Evolutionary conservation across 2,329 filamentous ascomycete species (phyloP).

Genomic region (Aspergillus ochraceus): DNA sequence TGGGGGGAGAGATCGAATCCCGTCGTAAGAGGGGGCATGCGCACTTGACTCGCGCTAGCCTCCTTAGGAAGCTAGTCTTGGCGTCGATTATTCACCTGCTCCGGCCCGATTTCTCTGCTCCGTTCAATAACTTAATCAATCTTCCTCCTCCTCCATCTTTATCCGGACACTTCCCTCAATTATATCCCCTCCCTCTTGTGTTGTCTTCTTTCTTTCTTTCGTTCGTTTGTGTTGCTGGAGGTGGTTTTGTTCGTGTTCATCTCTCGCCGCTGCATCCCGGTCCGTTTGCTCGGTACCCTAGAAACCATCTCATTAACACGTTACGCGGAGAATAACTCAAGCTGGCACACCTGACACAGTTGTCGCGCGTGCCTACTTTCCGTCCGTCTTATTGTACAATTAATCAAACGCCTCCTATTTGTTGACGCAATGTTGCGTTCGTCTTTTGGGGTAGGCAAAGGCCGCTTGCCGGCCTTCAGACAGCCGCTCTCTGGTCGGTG

Average conservation of each 20-base stretch:
- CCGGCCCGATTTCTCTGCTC: neutral
- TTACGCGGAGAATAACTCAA: neutral
- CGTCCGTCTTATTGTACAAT: neutral
- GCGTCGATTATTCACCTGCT: constrained; percentile 10
- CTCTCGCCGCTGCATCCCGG: constrained; percentile 1
- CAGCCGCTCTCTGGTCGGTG: constrained; percentile 20
- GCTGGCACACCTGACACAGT: neutral
- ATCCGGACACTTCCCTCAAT: neutral
- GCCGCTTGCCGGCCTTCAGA: constrained; percentile 23
- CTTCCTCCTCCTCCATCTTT: neutral
- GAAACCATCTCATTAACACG: neutral
- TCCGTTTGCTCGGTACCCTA: constrained; percentile 4
- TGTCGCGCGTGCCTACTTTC: too few relatives aligned
- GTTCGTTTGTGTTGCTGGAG: neutral
- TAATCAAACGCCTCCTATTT: neutral
- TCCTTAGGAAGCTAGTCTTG: constrained; percentile 27
- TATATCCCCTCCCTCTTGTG: neutral
- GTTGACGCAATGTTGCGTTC: constrained; percentile 33
- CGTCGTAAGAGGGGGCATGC: constrained; percentile 28
- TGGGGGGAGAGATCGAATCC: constrained; percentile 27
- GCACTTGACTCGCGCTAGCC: constrained; percentile 26
- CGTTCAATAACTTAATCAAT: neutral
- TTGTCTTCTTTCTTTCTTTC: neutral
- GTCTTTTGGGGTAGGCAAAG: constrained; percentile 27
- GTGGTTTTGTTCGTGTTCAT: neutral